phyloP scores from a whole-genome alignment of 208 protist genomes.

The Leishmania martiniquensis region DNA sequence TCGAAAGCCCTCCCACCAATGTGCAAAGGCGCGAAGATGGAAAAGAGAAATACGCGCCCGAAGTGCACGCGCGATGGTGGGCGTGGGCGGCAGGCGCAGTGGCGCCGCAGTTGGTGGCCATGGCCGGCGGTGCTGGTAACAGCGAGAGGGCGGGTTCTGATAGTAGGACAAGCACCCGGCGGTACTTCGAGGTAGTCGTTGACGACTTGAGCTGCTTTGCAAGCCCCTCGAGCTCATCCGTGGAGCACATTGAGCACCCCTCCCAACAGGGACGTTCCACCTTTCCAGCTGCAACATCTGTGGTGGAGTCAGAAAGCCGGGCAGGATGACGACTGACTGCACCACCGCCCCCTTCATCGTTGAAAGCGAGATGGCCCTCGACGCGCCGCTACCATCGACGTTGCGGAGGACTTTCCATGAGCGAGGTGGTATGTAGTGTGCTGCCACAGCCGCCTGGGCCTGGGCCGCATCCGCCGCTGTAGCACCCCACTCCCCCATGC shows the following conservation, averaged over 20 bases:
- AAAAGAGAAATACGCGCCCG: not conserved
- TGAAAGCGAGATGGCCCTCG: not conserved
- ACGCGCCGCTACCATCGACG: not conserved
- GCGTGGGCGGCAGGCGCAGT: not conserved
- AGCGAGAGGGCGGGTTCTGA: not conserved
- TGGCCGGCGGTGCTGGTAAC: not conserved
- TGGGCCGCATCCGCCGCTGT: not conserved
- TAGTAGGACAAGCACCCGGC: conserved; percentile 23
- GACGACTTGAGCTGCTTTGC: conserved; percentile 14
- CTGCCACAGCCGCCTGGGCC: not conserved
- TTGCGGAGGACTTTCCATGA: conserved; percentile 28
- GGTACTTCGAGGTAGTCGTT: conserved; percentile 3
- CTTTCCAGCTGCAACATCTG: conserved; percentile 37
- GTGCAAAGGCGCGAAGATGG: not conserved
- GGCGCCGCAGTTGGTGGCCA: not conserved
- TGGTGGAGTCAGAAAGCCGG: conserved; percentile 8
- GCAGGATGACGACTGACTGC: not conserved
- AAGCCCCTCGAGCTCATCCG: conserved; percentile 25
- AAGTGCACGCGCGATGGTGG: not conserved
- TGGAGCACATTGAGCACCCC: conserved; percentile 25
- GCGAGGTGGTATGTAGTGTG: conserved; percentile 12
- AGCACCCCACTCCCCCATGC: not conserved
- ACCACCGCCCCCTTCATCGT: not conserved
- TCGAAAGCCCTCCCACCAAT: not conserved
- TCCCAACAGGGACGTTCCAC: conserved; percentile 84